Percentiles rank a stretch among this genome's conserved stretches.
These are phyloP conservation scores for Pezicula neosporulosa DNA, from an alignment of 2,329 filamentous ascomycete genomes.

Conservation along the genomic window DNA sequence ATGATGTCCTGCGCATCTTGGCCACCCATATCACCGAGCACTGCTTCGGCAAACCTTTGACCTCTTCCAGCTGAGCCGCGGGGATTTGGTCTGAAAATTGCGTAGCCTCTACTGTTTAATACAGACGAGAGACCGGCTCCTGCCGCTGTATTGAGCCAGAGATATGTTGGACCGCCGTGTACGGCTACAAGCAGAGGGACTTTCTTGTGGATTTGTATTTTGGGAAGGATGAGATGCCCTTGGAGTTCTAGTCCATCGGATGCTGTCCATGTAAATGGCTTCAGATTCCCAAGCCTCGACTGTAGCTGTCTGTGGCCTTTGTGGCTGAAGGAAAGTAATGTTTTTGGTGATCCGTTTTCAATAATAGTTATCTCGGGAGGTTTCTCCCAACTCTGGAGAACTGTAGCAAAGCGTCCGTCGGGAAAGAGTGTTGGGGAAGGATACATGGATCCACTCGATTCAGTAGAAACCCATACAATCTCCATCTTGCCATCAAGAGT, in stretches of 20 bases:
- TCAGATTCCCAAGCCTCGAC: background rate
- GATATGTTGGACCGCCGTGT: background rate
- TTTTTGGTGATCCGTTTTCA: background rate
- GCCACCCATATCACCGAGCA: slow-evolving; percentile 1
- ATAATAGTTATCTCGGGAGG: background rate
- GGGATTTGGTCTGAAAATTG: background rate
- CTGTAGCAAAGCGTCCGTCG: background rate
- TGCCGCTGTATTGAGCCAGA: background rate
- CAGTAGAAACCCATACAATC: background rate
- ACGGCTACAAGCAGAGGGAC: background rate
- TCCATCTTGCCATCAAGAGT: background rate
- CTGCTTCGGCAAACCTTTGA: background rate
- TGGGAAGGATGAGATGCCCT: background rate
- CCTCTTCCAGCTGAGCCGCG: background rate
- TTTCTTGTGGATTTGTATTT: background rate
- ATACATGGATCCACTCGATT: background rate
- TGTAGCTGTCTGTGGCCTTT: background rate
- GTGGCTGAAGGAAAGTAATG: background rate
- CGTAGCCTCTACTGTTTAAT: background rate
- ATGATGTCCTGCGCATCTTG: background rate
- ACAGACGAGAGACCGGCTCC: background rate
- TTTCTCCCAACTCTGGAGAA: background rate
- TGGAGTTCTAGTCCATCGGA: background rate
- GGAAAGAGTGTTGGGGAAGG: background rate
- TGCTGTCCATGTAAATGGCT: background rate